Evolutionary conservation across 306 rosid species (phyloP).

Genomic region (Vicia faba): DNA sequence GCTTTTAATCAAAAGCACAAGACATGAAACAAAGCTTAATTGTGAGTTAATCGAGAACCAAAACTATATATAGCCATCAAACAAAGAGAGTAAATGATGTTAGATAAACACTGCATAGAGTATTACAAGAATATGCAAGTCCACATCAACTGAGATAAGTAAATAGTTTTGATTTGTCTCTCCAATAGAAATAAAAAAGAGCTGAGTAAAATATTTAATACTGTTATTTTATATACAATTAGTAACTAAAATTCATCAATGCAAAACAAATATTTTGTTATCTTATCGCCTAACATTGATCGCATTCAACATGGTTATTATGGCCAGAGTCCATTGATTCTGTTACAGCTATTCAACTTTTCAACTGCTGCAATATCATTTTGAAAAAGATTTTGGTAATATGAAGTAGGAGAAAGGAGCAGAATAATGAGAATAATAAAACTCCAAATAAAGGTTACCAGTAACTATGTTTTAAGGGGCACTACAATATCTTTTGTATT

Average conservation of each 20-base stretch:
- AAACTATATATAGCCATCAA: not conserved
- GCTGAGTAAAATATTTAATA: conserved; percentile 3
- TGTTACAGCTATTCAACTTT: conserved; percentile 20
- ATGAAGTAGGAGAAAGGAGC: not conserved
- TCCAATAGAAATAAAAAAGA: conserved; percentile 11
- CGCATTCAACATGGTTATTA: conserved; percentile 18
- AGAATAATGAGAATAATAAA: conserved; percentile 4
- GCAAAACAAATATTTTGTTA: not conserved
- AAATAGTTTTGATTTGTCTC: conserved; percentile 9
- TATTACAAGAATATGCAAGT: conserved; percentile 6
- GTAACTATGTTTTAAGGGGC: conserved; percentile 5
- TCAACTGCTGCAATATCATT: conserved; percentile 18
- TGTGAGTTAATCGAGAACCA: conserved; percentile 1
- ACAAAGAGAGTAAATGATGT: conserved; percentile 14
- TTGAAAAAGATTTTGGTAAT: conserved; percentile 2
- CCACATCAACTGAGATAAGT: conserved; percentile 3
- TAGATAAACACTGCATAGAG: not conserved
- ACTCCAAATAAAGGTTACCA: conserved; percentile 22
- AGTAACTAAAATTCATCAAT: not conserved
- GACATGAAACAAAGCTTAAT: conserved; percentile 36
- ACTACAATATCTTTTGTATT: not conserved
- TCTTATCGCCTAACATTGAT: not conserved
- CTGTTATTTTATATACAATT: conserved; percentile 13
- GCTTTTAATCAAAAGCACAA: conserved; percentile 52
- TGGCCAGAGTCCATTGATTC: conserved; percentile 1